Evolutionary conservation across 768 basidiomycete species (phyloP).

Genomic region (Pleurotus salmoneostramineus): DNA sequence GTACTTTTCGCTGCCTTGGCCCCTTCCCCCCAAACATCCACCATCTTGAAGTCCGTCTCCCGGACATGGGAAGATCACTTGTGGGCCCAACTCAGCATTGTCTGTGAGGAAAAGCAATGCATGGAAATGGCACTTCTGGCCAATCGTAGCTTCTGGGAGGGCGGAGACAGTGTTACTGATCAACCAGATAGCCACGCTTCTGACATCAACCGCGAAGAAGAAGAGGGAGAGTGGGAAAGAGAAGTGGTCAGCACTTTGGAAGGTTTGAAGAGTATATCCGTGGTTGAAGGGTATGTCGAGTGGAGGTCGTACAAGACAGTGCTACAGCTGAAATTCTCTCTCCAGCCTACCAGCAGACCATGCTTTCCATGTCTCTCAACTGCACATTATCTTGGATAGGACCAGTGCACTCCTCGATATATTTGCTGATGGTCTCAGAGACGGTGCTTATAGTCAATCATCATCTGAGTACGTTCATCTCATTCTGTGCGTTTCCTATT

Average conservation of each 20-base stretch:
- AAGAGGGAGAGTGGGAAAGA: slow-evolving; percentile 60
- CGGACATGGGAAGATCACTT: slow-evolving; percentile 93
- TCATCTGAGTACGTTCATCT: slow-evolving; percentile 51
- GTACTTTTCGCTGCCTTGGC: slow-evolving; percentile 83
- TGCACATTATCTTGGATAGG: slow-evolving; percentile 72
- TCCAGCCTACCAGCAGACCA: slow-evolving; percentile 60
- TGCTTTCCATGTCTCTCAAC: slow-evolving; percentile 79
- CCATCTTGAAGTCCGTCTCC: slow-evolving; percentile 68
- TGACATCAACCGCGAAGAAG: not conserved
- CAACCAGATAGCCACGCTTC: slow-evolving; percentile 11
- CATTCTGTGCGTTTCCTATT: not conserved
- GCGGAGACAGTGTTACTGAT: slow-evolving; percentile 44
- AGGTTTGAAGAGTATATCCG: slow-evolving; percentile 50
- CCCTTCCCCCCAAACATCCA: slow-evolving; percentile 64
- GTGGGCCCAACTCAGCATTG: slow-evolving; percentile 83
- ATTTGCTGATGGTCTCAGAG: slow-evolving; percentile 55
- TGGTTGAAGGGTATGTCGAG: slow-evolving; percentile 57
- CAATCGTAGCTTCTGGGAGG: slow-evolving; percentile 76
- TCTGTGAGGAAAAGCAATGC: slow-evolving; percentile 79
- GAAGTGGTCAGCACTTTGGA: slow-evolving; percentile 60
- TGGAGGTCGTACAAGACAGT: not conserved
- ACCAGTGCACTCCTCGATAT: slow-evolving; percentile 65
- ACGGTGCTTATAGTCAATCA: slow-evolving; percentile 42
- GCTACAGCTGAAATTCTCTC: not conserved
- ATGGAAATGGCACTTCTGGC: slow-evolving; percentile 63